These are phyloP conservation scores for Kodamaea fukazawae DNA, from an alignment of 805 yeast genomes.

Conservation along the genomic window DNA sequence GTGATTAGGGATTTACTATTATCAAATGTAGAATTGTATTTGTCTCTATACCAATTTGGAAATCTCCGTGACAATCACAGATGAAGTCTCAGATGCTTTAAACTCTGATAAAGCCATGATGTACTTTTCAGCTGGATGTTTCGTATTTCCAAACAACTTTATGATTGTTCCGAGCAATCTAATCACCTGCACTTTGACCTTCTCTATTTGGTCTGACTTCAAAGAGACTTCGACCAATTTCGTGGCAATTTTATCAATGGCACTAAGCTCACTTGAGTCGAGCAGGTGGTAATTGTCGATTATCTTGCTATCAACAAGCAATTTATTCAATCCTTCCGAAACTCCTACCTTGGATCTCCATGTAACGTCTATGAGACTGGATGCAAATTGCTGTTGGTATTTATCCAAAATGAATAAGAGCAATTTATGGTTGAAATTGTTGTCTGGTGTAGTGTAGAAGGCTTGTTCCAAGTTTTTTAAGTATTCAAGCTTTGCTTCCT, in stretches of 20 bases:
- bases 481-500: conserved; percentile 43
- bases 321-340: conserved; percentile 37
- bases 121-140: conserved; percentile 13
- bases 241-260: not conserved
- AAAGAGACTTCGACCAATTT: conserved; percentile 25
- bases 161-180: conserved; percentile 26
- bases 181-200: conserved; percentile 53
- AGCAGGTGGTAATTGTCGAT: not conserved
- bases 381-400: conserved; percentile 20
- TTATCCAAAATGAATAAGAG: conserved; percentile 28
- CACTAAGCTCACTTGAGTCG: too few species aligned
- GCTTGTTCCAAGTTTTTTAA: conserved; percentile 36
- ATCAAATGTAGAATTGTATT: not conserved
- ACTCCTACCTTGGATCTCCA: conserved; percentile 60
- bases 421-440: conserved; percentile 1
- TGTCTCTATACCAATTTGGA: conserved; percentile 2
- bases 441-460: conserved; percentile 17
- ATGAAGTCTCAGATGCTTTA: conserved; percentile 17
- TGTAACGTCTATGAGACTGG: conserved; percentile 37
- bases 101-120: conserved; percentile 15
- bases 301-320: conserved; percentile 6
- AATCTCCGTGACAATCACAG: conserved; percentile 17
- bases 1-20: not conserved
- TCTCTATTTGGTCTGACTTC: conserved; percentile 48
- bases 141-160: conserved; percentile 15